Evolutionary conservation across 306 rosid species (phyloP).

Genomic region (Carpinus viminea): DNA sequence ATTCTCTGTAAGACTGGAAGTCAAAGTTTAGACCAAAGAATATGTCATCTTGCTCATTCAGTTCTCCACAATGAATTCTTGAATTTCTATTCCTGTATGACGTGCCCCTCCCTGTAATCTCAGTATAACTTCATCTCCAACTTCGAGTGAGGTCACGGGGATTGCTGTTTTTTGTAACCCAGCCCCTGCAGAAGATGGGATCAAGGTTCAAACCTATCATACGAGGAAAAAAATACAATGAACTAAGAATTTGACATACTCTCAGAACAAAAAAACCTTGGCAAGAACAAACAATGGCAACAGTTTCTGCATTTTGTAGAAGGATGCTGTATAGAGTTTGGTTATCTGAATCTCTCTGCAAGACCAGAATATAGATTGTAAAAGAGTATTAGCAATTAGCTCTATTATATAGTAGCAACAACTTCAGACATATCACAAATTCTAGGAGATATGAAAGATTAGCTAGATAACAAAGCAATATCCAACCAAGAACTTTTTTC

Average conservation of each 20-base stretch:
- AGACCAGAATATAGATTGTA: conserved; percentile 1
- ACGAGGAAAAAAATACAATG: conserved; percentile 9
- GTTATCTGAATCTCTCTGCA: conserved; percentile 50
- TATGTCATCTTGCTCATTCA: conserved; percentile 28
- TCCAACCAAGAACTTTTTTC: neutral
- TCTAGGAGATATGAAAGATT: neutral
- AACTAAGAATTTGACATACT: neutral
- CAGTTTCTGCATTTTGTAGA: conserved; percentile 89
- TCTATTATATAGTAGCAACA: neutral
- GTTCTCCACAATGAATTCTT: conserved; percentile 89
- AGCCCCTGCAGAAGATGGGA: conserved; percentile 39
- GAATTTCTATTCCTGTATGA: conserved; percentile 90
- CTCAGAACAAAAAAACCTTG: conserved; percentile 48
- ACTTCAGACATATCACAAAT: neutral
- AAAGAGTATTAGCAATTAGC: conserved; percentile 11
- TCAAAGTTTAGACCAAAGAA: no score
- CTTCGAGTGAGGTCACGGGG: conserved; percentile 75
- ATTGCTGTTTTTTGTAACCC: conserved; percentile 40
- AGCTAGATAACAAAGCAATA: neutral
- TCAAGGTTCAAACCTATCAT: conserved; percentile 5
- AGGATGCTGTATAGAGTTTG: conserved; percentile 66
- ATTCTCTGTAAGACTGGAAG: no score
- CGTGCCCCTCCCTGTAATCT: conserved; percentile 90
- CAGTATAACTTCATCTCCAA: conserved; percentile 71
- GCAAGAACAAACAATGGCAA: conserved; percentile 61